A percentile compares a stretch with the other conserved stretches of the same genome.
Evolutionary conservation across 192 early-diverging fungal genomes (phyloP).

Genomic region (Coemansia sp.): DNA sequence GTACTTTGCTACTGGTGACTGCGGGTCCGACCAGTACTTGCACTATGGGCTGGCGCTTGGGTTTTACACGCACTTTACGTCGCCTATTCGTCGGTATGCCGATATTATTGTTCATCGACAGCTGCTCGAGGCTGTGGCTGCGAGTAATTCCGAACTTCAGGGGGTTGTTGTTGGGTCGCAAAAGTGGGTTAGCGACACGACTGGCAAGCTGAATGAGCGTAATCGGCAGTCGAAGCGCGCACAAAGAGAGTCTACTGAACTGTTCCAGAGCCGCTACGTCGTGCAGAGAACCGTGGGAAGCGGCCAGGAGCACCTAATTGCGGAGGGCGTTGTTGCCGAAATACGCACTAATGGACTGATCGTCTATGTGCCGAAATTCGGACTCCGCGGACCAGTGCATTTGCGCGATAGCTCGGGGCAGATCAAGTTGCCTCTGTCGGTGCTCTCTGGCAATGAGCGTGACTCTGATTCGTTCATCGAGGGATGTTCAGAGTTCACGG

Average conservation of each 20-base stretch:
- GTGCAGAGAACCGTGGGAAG: slow-evolving; percentile 49
- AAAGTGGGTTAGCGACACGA: slow-evolving; percentile 33
- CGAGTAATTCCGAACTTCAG: background rate
- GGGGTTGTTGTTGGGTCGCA: slow-evolving; percentile 1
- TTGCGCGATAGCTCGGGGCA: slow-evolving; percentile 59
- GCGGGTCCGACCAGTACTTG: slow-evolving; percentile 43
- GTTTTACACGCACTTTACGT: slow-evolving; percentile 82
- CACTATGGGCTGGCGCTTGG: slow-evolving; percentile 77
- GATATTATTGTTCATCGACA: slow-evolving; percentile 78
- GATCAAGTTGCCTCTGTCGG: slow-evolving; percentile 58
- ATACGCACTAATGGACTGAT: slow-evolving; percentile 65
- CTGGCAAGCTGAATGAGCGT: slow-evolving; percentile 64
- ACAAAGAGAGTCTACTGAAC: slow-evolving; percentile 72
- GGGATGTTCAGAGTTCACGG: slow-evolving; percentile 52
- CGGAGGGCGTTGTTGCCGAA: slow-evolving; percentile 68
- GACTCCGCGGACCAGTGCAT: slow-evolving; percentile 70
- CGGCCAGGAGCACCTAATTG: slow-evolving; percentile 48
- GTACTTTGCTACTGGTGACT: slow-evolving; percentile 66
- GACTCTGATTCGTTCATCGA: slow-evolving; percentile 53
- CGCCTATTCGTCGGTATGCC: slow-evolving; percentile 78
- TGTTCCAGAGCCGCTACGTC: slow-evolving; percentile 75
- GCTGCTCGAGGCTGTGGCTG: slow-evolving; percentile 55
- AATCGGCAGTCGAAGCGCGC: slow-evolving; percentile 73
- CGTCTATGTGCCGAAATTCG: slow-evolving; percentile 56
- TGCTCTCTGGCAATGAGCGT: slow-evolving; percentile 50